Conservation (phyloP, 2,329 filamentous ascomycete species). For the Penicillium sp. region DNA sequence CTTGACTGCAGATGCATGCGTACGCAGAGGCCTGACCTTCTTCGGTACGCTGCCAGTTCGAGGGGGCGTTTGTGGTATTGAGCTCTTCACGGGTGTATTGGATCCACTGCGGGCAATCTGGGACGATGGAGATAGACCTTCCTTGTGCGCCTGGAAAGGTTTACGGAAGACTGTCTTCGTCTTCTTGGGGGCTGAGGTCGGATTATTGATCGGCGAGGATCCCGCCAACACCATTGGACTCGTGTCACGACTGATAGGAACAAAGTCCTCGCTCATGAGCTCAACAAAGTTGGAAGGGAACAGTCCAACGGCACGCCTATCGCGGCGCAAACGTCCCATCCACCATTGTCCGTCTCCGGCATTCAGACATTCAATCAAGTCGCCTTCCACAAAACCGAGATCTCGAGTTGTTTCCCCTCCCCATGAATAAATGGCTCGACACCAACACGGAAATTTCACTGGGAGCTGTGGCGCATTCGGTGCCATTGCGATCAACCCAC, state of each 20-base stretch:
- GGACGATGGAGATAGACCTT: slow-evolving; percentile 46
- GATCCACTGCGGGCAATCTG: slow-evolving; percentile 35
- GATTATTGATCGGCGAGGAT: slow-evolving; percentile 46
- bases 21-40: slow-evolving; percentile 37
- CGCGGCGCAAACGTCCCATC: slow-evolving; percentile 88
- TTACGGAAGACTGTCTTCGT: slow-evolving; percentile 63
- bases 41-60: slow-evolving; percentile 37
- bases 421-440: slow-evolving; percentile 88
- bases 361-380: slow-evolving; percentile 96
- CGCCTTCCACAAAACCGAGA: slow-evolving; percentile 94
- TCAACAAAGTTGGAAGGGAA: slow-evolving; percentile 98
- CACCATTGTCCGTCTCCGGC: slow-evolving; percentile 98
- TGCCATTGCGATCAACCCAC: slow-evolving; percentile 43
- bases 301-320: slow-evolving; percentile 84
- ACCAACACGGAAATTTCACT: slow-evolving; percentile 85
- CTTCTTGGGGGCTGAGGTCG: slow-evolving; percentile 58
- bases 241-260: slow-evolving; percentile 60
- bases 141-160: slow-evolving; percentile 65
- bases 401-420: slow-evolving; percentile 94
- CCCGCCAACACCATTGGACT: slow-evolving; percentile 58
- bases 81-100: slow-evolving; percentile 40
- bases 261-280: slow-evolving; percentile 80
- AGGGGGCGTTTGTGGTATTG: slow-evolving; percentile 40
- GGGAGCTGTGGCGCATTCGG: slow-evolving; percentile 60
- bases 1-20: slow-evolving; percentile 42